These are phyloP conservation scores for Eremothecium cymbalariae DNA, from an alignment of 1,139 yeast genomes.

Conservation along the genomic window DNA sequence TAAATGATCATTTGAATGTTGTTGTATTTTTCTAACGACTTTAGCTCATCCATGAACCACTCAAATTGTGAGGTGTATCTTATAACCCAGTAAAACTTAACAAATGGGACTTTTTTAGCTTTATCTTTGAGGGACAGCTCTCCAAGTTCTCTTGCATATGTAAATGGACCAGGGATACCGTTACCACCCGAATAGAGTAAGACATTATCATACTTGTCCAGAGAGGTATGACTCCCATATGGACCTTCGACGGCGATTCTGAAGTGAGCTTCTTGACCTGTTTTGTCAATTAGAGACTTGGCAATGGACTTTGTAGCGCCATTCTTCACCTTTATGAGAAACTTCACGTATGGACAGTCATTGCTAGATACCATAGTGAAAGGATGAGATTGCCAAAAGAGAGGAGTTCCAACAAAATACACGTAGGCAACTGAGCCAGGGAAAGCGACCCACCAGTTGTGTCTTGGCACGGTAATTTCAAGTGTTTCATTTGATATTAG, in stretches of 20 bases:
- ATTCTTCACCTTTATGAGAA: conserved; percentile 40
- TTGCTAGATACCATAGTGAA: conserved; percentile 42
- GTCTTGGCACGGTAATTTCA: conserved; percentile 34
- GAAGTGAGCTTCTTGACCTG: conserved; percentile 20
- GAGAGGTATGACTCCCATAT: conserved; percentile 47
- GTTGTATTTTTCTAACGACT: conserved; percentile 29
- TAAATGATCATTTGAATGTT: conserved; percentile 36
- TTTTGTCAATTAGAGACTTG: conserved; percentile 20
- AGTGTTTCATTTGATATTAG: background rate
- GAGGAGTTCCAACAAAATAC: conserved; percentile 42
- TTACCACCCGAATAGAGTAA: conserved; percentile 60
- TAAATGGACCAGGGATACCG: conserved; percentile 55
- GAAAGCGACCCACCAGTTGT: conserved; percentile 36
- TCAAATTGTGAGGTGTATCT: conserved; percentile 42
- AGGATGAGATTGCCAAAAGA: conserved; percentile 65
- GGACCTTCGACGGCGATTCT: conserved; percentile 51
- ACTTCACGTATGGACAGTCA: conserved; percentile 34
- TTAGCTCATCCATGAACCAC: conserved; percentile 47
- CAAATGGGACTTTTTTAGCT: conserved; percentile 20
- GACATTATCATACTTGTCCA: conserved; percentile 46
- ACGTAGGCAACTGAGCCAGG: conserved; percentile 63
- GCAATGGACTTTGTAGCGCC: conserved; percentile 38
- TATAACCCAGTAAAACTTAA: conserved; percentile 46
- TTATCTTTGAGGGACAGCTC: conserved; percentile 8
- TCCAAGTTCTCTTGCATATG: conserved; percentile 29